These are phyloP conservation scores for Paramecium bursaria DNA, from an alignment of 73 alveolate species.

Conservation along the genomic window DNA sequence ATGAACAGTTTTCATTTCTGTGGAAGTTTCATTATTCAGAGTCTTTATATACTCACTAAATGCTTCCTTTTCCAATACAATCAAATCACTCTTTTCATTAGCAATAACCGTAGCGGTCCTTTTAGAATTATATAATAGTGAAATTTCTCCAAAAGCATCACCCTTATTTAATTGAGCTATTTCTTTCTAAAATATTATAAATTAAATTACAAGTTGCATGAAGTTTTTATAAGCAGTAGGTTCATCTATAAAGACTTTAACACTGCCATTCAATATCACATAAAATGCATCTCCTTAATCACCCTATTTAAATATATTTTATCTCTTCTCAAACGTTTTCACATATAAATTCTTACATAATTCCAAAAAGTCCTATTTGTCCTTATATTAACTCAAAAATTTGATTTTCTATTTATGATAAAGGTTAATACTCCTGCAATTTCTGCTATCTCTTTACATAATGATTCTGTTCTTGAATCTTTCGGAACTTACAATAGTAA, in stretches of 20 bases:
- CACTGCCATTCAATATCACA: slow-evolving; percentile 71
- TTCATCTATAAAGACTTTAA: slow-evolving; percentile 65
- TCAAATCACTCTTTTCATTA: slow-evolving; percentile 56
- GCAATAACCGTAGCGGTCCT: slow-evolving; percentile 71
- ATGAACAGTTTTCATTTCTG: slow-evolving; percentile 46
- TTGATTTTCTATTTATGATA: slow-evolving; percentile 37
- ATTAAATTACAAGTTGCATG: slow-evolving; percentile 61
- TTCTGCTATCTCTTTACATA: slow-evolving; percentile 41
- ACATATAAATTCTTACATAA: slow-evolving; percentile 67
- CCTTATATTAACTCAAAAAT: slow-evolving; percentile 52
- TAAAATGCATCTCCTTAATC: slow-evolving; percentile 72
- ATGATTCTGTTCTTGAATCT: background rate
- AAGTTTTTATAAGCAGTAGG: slow-evolving; percentile 70
- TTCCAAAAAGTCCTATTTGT: slow-evolving; percentile 66
- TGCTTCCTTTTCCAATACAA: slow-evolving; percentile 69
- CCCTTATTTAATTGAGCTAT: slow-evolving; percentile 60
- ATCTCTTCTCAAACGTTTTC: slow-evolving; percentile 58
- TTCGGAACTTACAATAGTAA: slow-evolving; percentile 37
- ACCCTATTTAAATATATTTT: slow-evolving; percentile 62
- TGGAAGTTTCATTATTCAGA: background rate
- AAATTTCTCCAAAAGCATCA: slow-evolving; percentile 71
- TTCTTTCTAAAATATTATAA: slow-evolving; percentile 51
- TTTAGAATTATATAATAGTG: slow-evolving; percentile 60
- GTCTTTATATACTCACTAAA: slow-evolving; percentile 57
- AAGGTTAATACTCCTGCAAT: slow-evolving; percentile 45